These are phyloP conservation scores for Cubamyces sp. DNA, from an alignment of 768 basidiomycete genomes.

Conservation along the genomic window DNA sequence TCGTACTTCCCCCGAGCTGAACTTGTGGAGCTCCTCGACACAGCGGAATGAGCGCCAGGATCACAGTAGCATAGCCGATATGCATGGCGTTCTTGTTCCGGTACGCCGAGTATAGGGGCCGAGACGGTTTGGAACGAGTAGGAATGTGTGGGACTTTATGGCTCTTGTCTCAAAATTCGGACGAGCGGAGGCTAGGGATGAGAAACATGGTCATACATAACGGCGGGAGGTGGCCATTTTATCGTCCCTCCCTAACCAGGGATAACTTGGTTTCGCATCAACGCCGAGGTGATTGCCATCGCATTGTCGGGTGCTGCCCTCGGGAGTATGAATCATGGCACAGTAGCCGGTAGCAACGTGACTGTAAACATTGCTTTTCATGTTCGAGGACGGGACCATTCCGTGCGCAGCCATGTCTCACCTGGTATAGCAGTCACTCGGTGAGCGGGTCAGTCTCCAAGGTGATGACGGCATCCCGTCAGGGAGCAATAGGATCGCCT, in stretches of 20 bases:
- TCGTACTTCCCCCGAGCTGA: conserved; percentile 28
- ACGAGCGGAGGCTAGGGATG: not conserved
- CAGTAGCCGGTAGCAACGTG: too few relatives aligned
- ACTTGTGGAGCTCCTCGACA: conserved; percentile 19
- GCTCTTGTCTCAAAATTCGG: not conserved
- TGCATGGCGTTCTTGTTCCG: not conserved
- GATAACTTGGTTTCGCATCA: not conserved
- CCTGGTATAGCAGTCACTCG: too few relatives aligned
- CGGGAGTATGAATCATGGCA: too few relatives aligned
- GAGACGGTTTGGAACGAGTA: not conserved
- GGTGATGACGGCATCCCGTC: too few relatives aligned
- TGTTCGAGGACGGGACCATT: too few relatives aligned
- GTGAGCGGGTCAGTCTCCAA: too few relatives aligned
- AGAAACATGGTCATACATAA: too few relatives aligned
- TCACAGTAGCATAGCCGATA: not conserved
- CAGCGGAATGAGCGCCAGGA: not conserved
- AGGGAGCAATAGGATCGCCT: too few relatives aligned
- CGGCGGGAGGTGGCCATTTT: not conserved
- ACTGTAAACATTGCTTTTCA: too few relatives aligned
- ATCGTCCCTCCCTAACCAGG: not conserved
- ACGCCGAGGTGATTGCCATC: not conserved
- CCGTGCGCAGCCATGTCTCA: too few relatives aligned
- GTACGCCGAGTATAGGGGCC: not conserved
- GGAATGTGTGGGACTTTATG: not conserved
- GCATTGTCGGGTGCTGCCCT: not conserved